A percentile compares a stretch with the other conserved stretches of the same genome.
These are phyloP conservation scores for Trametes villosa DNA, from an alignment of 768 basidiomycete species.

Conservation along the genomic window DNA sequence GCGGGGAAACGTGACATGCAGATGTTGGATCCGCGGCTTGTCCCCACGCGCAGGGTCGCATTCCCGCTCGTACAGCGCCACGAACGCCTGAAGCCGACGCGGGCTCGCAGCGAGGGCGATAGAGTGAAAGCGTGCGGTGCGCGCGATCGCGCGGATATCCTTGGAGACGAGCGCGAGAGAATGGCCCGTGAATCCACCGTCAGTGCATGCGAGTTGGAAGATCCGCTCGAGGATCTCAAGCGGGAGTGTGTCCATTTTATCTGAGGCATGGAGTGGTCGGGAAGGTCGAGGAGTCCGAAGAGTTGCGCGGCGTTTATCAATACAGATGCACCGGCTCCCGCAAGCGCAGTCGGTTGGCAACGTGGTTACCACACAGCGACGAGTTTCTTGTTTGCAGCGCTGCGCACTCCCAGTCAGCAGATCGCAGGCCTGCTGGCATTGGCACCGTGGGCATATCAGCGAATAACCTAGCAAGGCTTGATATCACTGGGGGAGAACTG, in stretches of 20 bases:
- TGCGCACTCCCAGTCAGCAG: too few species aligned
- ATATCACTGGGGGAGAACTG: too few species aligned
- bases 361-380: too few species aligned
- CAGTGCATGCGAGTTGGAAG: neutral
- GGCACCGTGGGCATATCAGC: too few species aligned
- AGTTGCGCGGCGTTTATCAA: too few species aligned
- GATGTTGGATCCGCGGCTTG: neutral
- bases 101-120: neutral
- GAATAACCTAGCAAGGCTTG: too few species aligned
- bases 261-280: too few species aligned
- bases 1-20: neutral
- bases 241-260: neutral
- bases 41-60: neutral
- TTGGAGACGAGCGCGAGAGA: neutral
- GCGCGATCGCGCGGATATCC: neutral
- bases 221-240: neutral
- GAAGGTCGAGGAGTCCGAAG: too few species aligned
- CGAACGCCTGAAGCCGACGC: neutral
- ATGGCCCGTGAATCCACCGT: neutral
- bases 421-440: too few species aligned
- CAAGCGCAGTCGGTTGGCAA: too few species aligned
- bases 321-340: too few species aligned
- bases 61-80: neutral
- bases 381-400: too few species aligned
- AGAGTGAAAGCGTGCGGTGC: neutral